Conservation (phyloP, 2,329 filamentous ascomycete species). For the Colletotrichum eleusines region DNA sequence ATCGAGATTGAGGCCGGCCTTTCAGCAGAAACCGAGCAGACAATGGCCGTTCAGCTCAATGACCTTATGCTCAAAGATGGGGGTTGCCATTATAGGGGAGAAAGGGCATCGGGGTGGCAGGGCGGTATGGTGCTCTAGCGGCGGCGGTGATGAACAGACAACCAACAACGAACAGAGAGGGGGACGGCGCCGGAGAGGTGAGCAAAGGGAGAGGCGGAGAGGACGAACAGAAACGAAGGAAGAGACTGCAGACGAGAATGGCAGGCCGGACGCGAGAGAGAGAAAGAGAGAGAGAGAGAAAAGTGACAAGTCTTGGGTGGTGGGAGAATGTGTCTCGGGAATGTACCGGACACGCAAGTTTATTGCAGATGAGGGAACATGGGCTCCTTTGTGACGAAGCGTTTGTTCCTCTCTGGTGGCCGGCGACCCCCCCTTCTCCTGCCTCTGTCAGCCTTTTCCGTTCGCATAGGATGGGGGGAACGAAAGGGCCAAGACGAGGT, state of each 20-base stretch:
- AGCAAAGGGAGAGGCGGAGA: slow-evolving; percentile 26
- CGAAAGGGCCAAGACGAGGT: slow-evolving; percentile 9
- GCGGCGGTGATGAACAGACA: slow-evolving; percentile 16
- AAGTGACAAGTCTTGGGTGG: slow-evolving; percentile 15
- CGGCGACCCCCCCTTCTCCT: slow-evolving; percentile 6
- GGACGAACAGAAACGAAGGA: slow-evolving; percentile 23
- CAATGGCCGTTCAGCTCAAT: slow-evolving; percentile 44
- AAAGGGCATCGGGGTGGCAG: slow-evolving; percentile 31
- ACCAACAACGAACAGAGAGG: slow-evolving; percentile 9
- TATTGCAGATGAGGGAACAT: slow-evolving; percentile 39
- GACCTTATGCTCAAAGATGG: slow-evolving; percentile 42
- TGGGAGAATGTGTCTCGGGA: slow-evolving; percentile 54
- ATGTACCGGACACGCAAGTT: slow-evolving; percentile 49
- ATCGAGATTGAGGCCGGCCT: slow-evolving; percentile 22
- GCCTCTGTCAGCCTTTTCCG: slow-evolving; percentile 10
- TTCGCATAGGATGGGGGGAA: slow-evolving; percentile 28
- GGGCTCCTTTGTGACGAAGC: slow-evolving; percentile 38
- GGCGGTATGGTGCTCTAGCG: slow-evolving; percentile 20
- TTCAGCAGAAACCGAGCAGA: slow-evolving; percentile 36
- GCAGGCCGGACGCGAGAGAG: slow-evolving; percentile 30
- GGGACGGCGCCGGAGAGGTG: neutral
- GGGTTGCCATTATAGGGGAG: slow-evolving; percentile 39
- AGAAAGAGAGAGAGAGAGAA: neutral
- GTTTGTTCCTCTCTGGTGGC: slow-evolving; percentile 38
- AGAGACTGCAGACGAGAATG: slow-evolving; percentile 34